Percentiles rank a stretch among this genome's conserved stretches.
Conservation (phyloP, 768 basidiomycete genomes). For the Pholiota conissans region DNA sequence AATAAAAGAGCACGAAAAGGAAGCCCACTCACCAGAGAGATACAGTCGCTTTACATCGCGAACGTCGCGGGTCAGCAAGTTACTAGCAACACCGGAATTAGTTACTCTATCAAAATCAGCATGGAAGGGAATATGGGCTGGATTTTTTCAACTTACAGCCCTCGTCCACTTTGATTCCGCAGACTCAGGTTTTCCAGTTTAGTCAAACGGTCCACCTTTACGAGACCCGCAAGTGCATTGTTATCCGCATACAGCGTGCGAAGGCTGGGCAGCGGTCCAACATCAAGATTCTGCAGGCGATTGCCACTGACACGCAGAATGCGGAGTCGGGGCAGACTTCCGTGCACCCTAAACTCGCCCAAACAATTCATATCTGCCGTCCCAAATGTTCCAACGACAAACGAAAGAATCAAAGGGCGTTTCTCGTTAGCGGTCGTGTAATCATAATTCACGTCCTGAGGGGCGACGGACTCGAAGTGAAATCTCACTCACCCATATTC, state of each 20-base stretch:
- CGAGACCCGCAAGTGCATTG: slow-evolving; percentile 58
- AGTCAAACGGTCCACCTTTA: slow-evolving; percentile 53
- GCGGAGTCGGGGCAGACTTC: slow-evolving; percentile 67
- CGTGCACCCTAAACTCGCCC: slow-evolving; percentile 49
- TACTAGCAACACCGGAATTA: slow-evolving; percentile 25
- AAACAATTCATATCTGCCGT: slow-evolving; percentile 31
- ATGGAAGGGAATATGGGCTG: slow-evolving; percentile 9
- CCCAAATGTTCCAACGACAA: slow-evolving; percentile 17
- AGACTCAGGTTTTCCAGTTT: slow-evolving; percentile 90
- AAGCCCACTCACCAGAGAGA: slow-evolving; percentile 73
- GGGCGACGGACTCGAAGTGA: too few species aligned
- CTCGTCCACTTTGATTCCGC: slow-evolving; percentile 81
- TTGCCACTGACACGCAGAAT: slow-evolving; percentile 87
- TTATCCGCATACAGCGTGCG: slow-evolving; percentile 93
- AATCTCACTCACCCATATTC: slow-evolving; percentile 85
- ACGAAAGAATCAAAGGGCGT: not conserved
- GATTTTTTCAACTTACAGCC: slow-evolving; percentile 65
- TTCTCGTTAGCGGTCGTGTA: not conserved
- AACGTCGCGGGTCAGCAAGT: slow-evolving; percentile 64
- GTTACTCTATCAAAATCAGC: slow-evolving; percentile 7
- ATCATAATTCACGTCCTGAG: not conserved
- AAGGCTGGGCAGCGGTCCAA: slow-evolving; percentile 63
- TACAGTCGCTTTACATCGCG: slow-evolving; percentile 93
- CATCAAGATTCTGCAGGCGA: slow-evolving; percentile 64
- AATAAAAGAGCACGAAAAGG: slow-evolving; percentile 6